Percentiles rank a stretch among this genome's conserved stretches.
Conservation (phyloP, 2,329 filamentous ascomycete species). For the Metarhizium album region DNA sequence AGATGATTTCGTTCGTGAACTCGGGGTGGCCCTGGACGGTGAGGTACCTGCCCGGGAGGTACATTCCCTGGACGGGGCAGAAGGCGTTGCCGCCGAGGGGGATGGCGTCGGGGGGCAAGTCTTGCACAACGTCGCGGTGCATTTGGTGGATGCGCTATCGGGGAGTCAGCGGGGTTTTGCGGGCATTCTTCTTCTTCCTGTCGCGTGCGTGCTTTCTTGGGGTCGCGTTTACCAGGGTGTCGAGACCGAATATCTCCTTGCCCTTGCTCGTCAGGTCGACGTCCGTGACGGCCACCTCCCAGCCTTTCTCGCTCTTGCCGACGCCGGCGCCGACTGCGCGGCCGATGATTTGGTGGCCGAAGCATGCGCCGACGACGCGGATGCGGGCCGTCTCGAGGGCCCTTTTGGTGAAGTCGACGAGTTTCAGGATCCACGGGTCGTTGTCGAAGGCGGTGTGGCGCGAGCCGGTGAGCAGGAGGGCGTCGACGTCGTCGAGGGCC, state of each 20-base stretch:
- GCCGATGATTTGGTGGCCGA: slow-evolving; percentile 37
- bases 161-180: background rate
- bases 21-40: slow-evolving; percentile 39
- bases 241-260: slow-evolving; percentile 26
- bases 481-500: slow-evolving; percentile 63
- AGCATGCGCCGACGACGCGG: slow-evolving; percentile 43
- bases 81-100: slow-evolving; percentile 30
- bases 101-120: slow-evolving; percentile 26
- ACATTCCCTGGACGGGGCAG: slow-evolving; percentile 33
- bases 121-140: slow-evolving; percentile 34
- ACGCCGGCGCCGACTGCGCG: slow-evolving; percentile 28
- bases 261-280: slow-evolving; percentile 29
- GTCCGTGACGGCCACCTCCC: slow-evolving; percentile 34
- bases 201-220: too few species aligned
- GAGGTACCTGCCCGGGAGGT: slow-evolving; percentile 26
- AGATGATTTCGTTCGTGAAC: slow-evolving; percentile 29
- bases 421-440: slow-evolving; percentile 31
- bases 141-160: slow-evolving; percentile 32
- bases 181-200: background rate
- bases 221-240: slow-evolving; percentile 18
- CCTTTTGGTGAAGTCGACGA: slow-evolving; percentile 27
- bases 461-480: slow-evolving; percentile 68
- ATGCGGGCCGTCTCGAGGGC: slow-evolving; percentile 39
- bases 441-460: slow-evolving; percentile 40
- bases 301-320: slow-evolving; percentile 27